These are phyloP conservation scores for Serpula lacrymans DNA, from an alignment of 768 basidiomycete genomes.

Conservation along the genomic window DNA sequence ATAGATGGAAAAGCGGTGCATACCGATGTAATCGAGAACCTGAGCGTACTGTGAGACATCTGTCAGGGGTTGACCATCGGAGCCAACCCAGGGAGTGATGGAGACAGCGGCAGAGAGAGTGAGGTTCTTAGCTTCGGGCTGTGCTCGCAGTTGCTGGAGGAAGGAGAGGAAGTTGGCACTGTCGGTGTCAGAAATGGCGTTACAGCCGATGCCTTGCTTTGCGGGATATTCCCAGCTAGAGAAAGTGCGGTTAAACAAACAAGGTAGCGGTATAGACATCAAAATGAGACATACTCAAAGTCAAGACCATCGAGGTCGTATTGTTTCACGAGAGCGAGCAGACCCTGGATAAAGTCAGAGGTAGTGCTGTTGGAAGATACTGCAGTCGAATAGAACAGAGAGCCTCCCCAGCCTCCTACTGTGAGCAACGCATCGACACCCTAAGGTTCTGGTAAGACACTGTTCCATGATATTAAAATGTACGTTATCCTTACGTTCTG, in stretches of 20 bases:
- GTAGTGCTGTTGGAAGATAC: slow-evolving; percentile 56
- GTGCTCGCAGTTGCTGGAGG: slow-evolving; percentile 61
- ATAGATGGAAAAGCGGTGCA: slow-evolving; percentile 17
- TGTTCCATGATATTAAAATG: neutral
- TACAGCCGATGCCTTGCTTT: slow-evolving; percentile 64
- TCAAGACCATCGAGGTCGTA: slow-evolving; percentile 61
- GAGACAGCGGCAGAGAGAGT: slow-evolving; percentile 70
- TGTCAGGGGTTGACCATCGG: slow-evolving; percentile 54
- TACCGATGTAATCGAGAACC: slow-evolving; percentile 61
- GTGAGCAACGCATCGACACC: slow-evolving; percentile 53
- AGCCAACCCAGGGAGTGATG: slow-evolving; percentile 60
- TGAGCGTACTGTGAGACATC: slow-evolving; percentile 72
- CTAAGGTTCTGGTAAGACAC: slow-evolving; percentile 30
- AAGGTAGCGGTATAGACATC: neutral
- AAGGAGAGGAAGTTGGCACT: slow-evolving; percentile 75
- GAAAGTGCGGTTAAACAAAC: slow-evolving; percentile 7
- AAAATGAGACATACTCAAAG: slow-evolving; percentile 19
- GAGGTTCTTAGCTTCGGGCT: slow-evolving; percentile 48
- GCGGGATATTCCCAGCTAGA: slow-evolving; percentile 86
- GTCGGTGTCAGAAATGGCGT: slow-evolving; percentile 54
- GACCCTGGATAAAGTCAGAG: slow-evolving; percentile 61
- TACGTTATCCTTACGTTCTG: slow-evolving; percentile 23
- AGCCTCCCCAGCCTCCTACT: slow-evolving; percentile 72
- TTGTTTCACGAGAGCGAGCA: slow-evolving; percentile 42
- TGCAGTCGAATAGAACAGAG: slow-evolving; percentile 56